Evolutionary conservation across 352 stramenopile genomes (phyloP).

Genomic region (Phytophthora pseudosyringae): DNA sequence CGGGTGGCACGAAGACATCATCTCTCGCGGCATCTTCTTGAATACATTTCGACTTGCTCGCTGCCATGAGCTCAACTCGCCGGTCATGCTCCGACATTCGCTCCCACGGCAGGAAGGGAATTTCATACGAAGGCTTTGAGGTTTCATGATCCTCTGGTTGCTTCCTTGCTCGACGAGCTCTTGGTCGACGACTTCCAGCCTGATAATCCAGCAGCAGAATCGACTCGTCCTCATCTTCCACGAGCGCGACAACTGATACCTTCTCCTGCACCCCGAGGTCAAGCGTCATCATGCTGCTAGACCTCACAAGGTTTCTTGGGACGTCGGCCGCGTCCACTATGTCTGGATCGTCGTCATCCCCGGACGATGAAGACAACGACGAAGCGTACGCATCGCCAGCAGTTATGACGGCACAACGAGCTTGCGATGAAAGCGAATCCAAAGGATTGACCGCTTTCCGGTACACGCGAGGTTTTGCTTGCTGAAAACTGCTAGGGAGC

Average conservation of each 20-base stretch:
- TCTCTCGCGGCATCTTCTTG: constrained; percentile 45
- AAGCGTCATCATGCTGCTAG: constrained; percentile 9
- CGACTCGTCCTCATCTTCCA: constrained; percentile 50
- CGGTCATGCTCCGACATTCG: constrained; percentile 48
- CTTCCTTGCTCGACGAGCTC: constrained; percentile 4
- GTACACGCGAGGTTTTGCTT: constrained; percentile 63
- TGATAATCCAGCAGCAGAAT: constrained; percentile 57
- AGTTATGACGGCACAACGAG: constrained; percentile 54
- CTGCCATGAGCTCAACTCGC: constrained; percentile 58
- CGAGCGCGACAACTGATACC: constrained; percentile 53
- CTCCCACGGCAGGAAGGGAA: constrained; percentile 51
- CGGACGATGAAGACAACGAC: constrained; percentile 2
- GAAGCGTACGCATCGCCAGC: constrained; percentile 7
- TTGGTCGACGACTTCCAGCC: constrained; percentile 23
- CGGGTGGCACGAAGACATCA: constrained; percentile 43
- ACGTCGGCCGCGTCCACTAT: not conserved
- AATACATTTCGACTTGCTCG: constrained; percentile 58
- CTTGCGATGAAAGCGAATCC: constrained; percentile 37
- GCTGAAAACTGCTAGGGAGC: constrained; percentile 66
- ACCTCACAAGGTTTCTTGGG: constrained; percentile 1
- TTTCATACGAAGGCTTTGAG: constrained; percentile 16
- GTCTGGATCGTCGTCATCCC: constrained; percentile 10
- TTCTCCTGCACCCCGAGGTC: constrained; percentile 45
- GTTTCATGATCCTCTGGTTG: constrained; percentile 10
- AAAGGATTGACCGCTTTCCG: constrained; percentile 39